Evolutionary conservation across 1,284 basidiomycete genomes (phyloP), one percentile per base, ranked within the genome.

Genomic region (Stereum hirsutum): DNA sequence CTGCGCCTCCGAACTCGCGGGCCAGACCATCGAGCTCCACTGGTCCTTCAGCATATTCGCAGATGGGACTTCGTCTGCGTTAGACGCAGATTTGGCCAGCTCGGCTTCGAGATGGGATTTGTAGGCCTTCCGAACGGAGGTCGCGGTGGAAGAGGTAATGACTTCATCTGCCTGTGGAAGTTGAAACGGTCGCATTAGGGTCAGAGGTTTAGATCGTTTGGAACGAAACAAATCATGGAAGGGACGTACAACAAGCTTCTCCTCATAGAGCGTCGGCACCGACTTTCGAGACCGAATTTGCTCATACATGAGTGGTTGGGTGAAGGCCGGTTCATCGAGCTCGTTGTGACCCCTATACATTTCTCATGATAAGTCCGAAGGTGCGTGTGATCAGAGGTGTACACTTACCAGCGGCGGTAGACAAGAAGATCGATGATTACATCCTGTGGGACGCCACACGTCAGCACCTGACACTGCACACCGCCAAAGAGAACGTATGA

Each of bases 241-340:
- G 19, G 11, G 34, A 43, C 76, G 40, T 48, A 91, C 84, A 42
- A 85, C 68, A 4, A 94, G 69, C 44, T 77, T 78, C 42, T 83
- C 73, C 56, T 93, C 90, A 55, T 92, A 95, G 15, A 89, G 62
- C 42, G 78, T 71, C 5, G 90, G 89, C 5, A 93, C 87, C 3
- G 84, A 88, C 35, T 72, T 78, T 41, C 87, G 69, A 0, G 77
- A 72, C 5, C 79, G 72, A 53, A 92, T 91, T 63, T 86, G 79
- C 58, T 88, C 75, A 60, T 93, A 92, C 90, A 93, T 93, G 19
- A 81, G 64, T 0, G 89, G 90, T 56, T 89, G 85, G 0, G 94
- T 96, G 60, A 92, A 91, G 14, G 81, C 79, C 0, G 94, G 93
- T 52, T 93, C 77, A 56, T 95, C 91, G 26, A 94, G 74, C 62